Percentiles rank a stretch among this genome's conserved stretches.
phyloP scores from a whole-genome alignment of 2,329 filamentous ascomycete genomes.

The Talaromyces amestolkiae region DNA sequence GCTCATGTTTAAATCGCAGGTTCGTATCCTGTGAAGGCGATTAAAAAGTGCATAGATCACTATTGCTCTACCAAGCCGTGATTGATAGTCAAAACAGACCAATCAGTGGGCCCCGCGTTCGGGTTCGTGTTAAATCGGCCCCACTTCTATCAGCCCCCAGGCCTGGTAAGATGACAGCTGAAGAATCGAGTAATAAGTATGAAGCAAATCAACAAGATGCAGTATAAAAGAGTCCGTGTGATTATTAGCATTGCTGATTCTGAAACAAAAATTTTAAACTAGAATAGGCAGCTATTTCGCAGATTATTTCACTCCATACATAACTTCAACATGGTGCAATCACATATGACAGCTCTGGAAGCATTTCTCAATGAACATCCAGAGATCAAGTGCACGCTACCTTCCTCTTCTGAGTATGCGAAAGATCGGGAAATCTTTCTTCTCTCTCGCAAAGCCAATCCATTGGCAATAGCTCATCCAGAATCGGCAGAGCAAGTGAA shows the following conservation, averaged over 20 bases:
- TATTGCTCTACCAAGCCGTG: not conserved
- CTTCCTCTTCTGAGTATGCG: constrained; percentile 13
- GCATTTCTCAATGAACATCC: constrained; percentile 8
- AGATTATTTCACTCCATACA: not conserved
- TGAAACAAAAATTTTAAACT: not conserved
- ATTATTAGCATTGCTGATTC: not conserved
- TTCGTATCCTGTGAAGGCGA: too few species aligned
- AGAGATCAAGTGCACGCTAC: constrained; percentile 13
- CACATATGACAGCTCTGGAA: not conserved
- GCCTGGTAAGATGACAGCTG: not conserved
- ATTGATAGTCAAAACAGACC: not conserved
- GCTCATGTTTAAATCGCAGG: too few species aligned
- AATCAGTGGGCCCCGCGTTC: constrained; percentile 11
- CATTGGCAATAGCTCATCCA: constrained; percentile 28
- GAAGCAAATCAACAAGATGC: not conserved
- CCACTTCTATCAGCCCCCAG: not conserved
- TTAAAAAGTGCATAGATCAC: too few species aligned
- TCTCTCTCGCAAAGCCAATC: constrained; percentile 8
- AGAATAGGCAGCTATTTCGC: not conserved
- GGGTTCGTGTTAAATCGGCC: constrained; percentile 2
- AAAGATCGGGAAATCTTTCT: constrained; percentile 5
- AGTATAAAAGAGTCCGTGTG: not conserved
- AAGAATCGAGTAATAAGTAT: not conserved
- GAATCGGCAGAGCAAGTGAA: constrained; percentile 28
- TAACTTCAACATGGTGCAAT: constrained; percentile 6